These are phyloP conservation scores for Arachis monticola DNA, from an alignment of 331 rosid genomes.

Conservation along the genomic window DNA sequence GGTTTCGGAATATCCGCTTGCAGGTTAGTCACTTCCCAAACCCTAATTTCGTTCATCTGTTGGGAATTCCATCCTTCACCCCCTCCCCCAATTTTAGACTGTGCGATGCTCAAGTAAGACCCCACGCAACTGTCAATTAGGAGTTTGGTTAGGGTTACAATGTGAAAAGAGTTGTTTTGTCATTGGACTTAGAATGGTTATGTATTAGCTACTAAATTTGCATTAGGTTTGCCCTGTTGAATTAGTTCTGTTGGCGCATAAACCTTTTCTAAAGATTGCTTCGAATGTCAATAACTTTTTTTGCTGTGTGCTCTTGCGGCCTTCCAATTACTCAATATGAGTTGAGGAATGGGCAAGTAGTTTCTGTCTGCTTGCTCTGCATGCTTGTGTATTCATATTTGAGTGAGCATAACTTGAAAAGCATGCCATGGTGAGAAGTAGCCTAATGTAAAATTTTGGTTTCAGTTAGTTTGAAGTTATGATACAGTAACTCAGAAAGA, in stretches of 20 bases:
- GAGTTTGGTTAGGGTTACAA: constrained; percentile 23
- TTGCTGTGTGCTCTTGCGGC: not conserved
- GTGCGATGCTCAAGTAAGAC: not conserved
- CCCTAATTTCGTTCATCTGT: not conserved
- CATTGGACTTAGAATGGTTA: not conserved
- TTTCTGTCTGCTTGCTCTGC: not conserved
- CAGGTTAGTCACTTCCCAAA: constrained; percentile 53
- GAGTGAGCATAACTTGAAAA: not conserved
- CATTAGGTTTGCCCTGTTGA: not conserved
- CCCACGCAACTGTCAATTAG: not conserved
- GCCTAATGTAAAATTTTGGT: not conserved
- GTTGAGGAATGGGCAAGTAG: constrained; percentile 3
- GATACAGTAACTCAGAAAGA: not conserved
- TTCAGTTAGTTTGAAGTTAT: constrained; percentile 27
- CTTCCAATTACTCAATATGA: not conserved
- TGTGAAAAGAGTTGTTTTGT: not conserved
- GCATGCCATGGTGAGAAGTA: not conserved
- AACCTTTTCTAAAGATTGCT: not conserved
- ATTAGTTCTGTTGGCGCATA: not conserved
- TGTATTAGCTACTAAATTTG: not conserved
- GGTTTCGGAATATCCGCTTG: constrained; percentile 93
- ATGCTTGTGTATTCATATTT: not conserved
- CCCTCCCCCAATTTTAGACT: not conserved
- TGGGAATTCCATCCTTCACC: no score
- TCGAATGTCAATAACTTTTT: not conserved